phyloP scores from a whole-genome alignment of 306 rosid species.

The Sindora glabra region DNA sequence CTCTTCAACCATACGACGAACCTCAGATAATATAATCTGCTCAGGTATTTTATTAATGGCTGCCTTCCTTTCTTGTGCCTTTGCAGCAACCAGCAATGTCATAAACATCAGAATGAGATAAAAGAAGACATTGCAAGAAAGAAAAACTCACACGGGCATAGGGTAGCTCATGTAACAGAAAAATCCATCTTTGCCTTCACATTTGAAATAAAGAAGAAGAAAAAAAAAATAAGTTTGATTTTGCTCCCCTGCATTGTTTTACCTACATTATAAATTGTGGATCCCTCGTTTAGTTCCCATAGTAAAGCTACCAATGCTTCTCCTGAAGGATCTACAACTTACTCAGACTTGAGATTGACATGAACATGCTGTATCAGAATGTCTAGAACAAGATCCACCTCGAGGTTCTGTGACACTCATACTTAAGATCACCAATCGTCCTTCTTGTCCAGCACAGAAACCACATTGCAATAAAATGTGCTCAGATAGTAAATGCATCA shows the following conservation, averaged over 20 bases:
- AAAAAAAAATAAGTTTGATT: not conserved
- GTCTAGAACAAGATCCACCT: conserved; percentile 4
- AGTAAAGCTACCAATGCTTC: not conserved
- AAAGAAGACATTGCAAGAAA: conserved; percentile 4
- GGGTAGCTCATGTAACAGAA: not conserved
- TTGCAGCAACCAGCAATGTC: not conserved
- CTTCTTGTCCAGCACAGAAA: no score
- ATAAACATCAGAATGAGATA: conserved; percentile 14
- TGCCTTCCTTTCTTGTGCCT: conserved; percentile 73
- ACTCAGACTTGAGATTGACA: not conserved
- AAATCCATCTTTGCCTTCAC: not conserved
- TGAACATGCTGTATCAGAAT: not conserved
- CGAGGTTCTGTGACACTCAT: not conserved
- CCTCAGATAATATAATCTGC: conserved; percentile 67
- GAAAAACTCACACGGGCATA: not conserved
- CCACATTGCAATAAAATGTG: no score
- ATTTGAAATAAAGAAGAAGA: not conserved
- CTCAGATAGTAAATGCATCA: not conserved
- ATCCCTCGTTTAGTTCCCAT: not conserved
- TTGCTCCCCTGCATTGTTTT: not conserved
- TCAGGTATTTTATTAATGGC: conserved; percentile 72
- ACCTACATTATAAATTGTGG: not conserved
- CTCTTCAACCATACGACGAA: conserved; percentile 91
- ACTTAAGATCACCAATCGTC: no score
- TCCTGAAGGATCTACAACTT: not conserved